Evolutionary conservation across 768 basidiomycete genomes (phyloP), one percentile per base, ranked within the genome.

Genomic region (Psilocybe azurescens): DNA sequence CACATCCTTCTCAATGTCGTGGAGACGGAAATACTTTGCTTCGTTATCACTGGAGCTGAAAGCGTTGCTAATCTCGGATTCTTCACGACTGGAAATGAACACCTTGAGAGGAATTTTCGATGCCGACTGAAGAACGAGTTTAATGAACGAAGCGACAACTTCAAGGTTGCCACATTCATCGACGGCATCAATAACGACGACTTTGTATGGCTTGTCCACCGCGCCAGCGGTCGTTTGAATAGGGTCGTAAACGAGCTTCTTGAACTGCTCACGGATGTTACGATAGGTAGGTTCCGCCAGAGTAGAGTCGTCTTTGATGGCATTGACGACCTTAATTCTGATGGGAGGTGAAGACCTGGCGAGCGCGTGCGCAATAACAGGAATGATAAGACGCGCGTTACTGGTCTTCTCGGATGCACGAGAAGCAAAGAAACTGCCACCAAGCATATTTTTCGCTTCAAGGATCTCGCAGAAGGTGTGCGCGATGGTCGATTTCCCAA

Each of bases 161-260:
- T n/a, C 1, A 38, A 60, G 53, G 20, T 60, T 24, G n/a, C 2
- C 36, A 30, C 63, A 64, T 60, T 64, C 59, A 51, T 64, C 59
- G 20, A 64, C 3, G 24, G 59, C 59, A 57, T 64, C 59, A 47
- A 64, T 64, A 28, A 64, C 63, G 20, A 64, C 41, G 36, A 60
- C 52, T 33, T 64, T 64, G 47, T 64, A 53, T n/a, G 14, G 14
- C 41, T 14, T 60, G 20, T 20, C 59, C 33, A 13, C 3, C 52
- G 3, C 30, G 38, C 59, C 33, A 29, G 6, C 33, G 44, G 11
- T 47, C 46, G 47, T 30, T 4, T 8, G 36, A 13, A 51, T 44
- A 49, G 29, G 54, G 48, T 46, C 20, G 46, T 38, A 53, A 32
- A 61, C 39, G 4, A 61, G 47, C 56, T 59, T 32, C 32, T 50